Evolutionary conservation across 768 basidiomycete genomes (phyloP).

Genomic region (Gloeopeniophorella convolvens): DNA sequence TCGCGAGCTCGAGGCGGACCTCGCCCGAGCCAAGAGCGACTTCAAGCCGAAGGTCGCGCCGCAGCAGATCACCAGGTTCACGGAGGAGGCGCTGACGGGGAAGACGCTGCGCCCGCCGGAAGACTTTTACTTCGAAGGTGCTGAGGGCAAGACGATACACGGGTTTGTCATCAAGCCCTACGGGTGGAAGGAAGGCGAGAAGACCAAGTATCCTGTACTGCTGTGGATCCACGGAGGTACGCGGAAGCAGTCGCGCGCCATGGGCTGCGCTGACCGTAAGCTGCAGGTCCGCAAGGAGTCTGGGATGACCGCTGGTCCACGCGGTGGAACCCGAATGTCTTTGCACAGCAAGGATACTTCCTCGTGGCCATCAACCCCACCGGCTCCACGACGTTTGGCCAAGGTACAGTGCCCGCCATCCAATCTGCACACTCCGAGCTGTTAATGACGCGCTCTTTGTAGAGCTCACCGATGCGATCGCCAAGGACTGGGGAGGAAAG

Average conservation of each 20-base stretch:
- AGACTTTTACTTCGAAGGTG: constrained; percentile 88
- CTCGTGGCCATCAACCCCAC: constrained; percentile 87
- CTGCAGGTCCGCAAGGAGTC: constrained; percentile 62
- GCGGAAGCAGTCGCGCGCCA: background rate
- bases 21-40: constrained; percentile 16
- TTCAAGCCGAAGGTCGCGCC: constrained; percentile 31
- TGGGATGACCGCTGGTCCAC: constrained; percentile 93
- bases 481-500: constrained; percentile 80
- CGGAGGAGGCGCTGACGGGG: constrained; percentile 44
- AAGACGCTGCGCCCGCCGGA: constrained; percentile 61
- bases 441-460: background rate
- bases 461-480: constrained; percentile 80
- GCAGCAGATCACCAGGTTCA: constrained; percentile 60
- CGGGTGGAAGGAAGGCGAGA: constrained; percentile 60
- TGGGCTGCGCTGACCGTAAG: constrained; percentile 1
- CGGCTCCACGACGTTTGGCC: constrained; percentile 89
- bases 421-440: background rate
- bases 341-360: constrained; percentile 86
- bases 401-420: constrained; percentile 39
- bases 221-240: constrained; percentile 78
- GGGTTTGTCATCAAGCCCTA: constrained; percentile 81
- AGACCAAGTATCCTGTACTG: constrained; percentile 65
- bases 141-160: constrained; percentile 66
- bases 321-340: constrained; percentile 79
- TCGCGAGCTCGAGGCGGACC: constrained; percentile 32